Base-by-base conservation (phyloP, 169 alveolate species). In the Neospora caninum region DNA sequence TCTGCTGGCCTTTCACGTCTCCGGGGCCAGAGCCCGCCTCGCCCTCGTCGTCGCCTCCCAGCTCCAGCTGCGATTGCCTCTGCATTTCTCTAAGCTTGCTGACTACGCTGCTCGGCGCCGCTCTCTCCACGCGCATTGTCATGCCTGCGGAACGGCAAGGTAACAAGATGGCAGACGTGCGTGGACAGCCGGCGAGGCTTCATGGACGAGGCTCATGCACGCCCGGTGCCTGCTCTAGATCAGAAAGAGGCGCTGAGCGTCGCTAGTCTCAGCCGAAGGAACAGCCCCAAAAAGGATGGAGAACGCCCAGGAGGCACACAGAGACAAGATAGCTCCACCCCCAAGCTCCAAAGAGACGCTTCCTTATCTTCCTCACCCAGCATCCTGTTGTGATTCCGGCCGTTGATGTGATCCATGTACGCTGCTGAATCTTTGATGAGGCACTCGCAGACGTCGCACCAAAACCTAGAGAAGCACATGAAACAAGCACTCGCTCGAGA, bases 41-140 rank as follows among this genome's bases (percentile, higher is more conserved):
- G 43, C 25, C 53, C 29, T 18, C 43, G 42, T 84, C 88, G 31
- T 54, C 91, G 0, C 73, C 88, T 70, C 88, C 95, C 36, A 70
- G 36, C 54, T 67, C 95, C 70, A 73, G n/a, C 41, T 54, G 88
- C 58, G n/a, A 9, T 20, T 36, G 42, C 78, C 70, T 41, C 83
- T 92, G 69, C 38, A 36, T 41, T 49, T 88, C 93, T 58, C 89
- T 91, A 64, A 88, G 91, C 91, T 97, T 97, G 36, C 96, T 98
- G 78, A 97, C 97, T 2, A 98, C 99, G 43, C 97, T 94, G 29
- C 95, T 97, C n/a, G 96, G 95, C 7, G 97, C 96, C 31, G 97
- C 99, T 88, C 96, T 96, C 96, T 98, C 99, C 38, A 98, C 99
- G 39, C 98, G 96, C 99, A 98, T 98, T 87, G 98, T 98, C 98